Base-by-base conservation (phyloP, 306 rosid genomes). In the Corylus heterophylla region DNA sequence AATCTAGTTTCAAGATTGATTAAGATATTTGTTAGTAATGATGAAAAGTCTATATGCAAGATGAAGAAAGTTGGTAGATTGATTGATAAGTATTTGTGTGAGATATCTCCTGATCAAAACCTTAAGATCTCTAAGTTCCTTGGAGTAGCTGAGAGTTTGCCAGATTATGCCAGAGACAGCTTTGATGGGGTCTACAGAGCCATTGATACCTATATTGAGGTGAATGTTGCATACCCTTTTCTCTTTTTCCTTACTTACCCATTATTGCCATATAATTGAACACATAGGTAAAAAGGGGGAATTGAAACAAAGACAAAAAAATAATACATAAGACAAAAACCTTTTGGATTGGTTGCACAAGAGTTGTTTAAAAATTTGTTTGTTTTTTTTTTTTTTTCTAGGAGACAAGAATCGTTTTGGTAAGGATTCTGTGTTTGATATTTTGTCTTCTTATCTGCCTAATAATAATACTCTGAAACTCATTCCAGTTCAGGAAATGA, bases 121-220 rank as follows among this genome's bases (percentile, higher is more conserved):
- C 93, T 94, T 37, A 87, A 88, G 70, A 75, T 88, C 70, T 86
- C 93, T 52, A 92, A 87, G n/a, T 94, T 92, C 77, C 83, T 88
- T 48, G 93, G 87, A 74, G 89, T 88, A 76, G 93, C 88, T 12
- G 93, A 90, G 64, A 83, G 93, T 78, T 83, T 94, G 44, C 97
- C 97, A 17, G 88, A 89, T 76, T 84, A 68, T 80, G 90, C 98
- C 1, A 88, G 97, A 66, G 90, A 83, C 61, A 80, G 85, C 81
- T 89, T 83, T 80, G 96, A 92, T 80, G 90, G 89, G 63, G 87
- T 87, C 75, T 92, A 88, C 84, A 90, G 85, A 87, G 94, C 98
- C 83, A 84, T 92, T 80, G 96, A 90, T 81, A 88, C 89, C 79
- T 92, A 94, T 69, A 89, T 94, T 71, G 76, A 90, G 94, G 98